Percentiles rank a stretch among this genome's conserved stretches.
These are phyloP conservation scores for Rubia peregrina DNA, from an alignment of 305 asterid species.

Conservation along the genomic window DNA sequence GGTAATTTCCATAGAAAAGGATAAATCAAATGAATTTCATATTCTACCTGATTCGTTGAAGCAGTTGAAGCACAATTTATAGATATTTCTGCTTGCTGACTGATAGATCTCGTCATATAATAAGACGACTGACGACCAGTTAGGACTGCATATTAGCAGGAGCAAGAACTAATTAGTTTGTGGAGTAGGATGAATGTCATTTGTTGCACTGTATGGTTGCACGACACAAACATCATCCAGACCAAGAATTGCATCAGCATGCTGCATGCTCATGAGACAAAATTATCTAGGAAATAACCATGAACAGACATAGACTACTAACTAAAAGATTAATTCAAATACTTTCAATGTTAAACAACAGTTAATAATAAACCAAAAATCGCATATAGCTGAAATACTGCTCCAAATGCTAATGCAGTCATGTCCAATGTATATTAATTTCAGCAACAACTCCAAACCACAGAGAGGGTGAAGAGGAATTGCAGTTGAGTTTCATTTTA, in stretches of 20 bases:
- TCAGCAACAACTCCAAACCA: background rate
- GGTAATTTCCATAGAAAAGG: background rate
- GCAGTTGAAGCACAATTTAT: slow-evolving; percentile 27
- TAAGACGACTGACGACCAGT: too few species aligned
- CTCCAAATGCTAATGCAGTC: background rate
- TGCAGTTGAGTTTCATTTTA: background rate
- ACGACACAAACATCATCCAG: slow-evolving; percentile 85
- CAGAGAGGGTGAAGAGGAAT: background rate
- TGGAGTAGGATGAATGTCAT: slow-evolving; percentile 84
- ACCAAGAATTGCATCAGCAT: slow-evolving; percentile 98
- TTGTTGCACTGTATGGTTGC: slow-evolving; percentile 85
- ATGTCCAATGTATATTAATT: slow-evolving; percentile 5
- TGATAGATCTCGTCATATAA: slow-evolving; percentile 36
- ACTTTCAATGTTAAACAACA: background rate
- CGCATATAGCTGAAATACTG: background rate
- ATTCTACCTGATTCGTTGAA: too few species aligned
- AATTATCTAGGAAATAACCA: slow-evolving; percentile 53
- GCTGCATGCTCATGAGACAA: slow-evolving; percentile 99
- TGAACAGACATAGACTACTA: slow-evolving; percentile 11
- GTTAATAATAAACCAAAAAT: background rate
- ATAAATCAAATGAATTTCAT: slow-evolving; percentile 12
- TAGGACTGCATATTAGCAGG: too few species aligned
- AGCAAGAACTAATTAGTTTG: too few species aligned
- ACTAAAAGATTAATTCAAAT: background rate
- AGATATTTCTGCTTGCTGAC: slow-evolving; percentile 11